Conservation (phyloP, 2,329 filamentous ascomycete genomes). For the Apiospora hydei region DNA sequence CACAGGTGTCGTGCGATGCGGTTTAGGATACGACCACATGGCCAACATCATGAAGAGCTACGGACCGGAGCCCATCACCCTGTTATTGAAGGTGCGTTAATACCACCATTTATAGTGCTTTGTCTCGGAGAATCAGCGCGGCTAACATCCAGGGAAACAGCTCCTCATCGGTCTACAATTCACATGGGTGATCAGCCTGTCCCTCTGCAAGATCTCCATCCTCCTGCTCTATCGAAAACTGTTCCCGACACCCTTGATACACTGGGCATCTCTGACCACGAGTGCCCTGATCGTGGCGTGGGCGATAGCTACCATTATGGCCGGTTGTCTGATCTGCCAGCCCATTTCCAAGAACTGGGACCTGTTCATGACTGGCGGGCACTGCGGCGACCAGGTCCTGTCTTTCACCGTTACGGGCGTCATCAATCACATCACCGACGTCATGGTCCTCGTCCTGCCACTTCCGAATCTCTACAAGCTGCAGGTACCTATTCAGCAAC, state of each 20-base stretch:
- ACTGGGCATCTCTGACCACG: neutral
- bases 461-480: constrained; percentile 21
- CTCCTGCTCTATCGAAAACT: constrained; percentile 22
- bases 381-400: constrained; percentile 23
- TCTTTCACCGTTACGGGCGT: constrained; percentile 14
- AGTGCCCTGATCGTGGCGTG: neutral
- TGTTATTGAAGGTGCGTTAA: neutral
- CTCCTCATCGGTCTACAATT: constrained; percentile 9
- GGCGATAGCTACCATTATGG: constrained; percentile 10
- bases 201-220: constrained; percentile 26
- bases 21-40: neutral
- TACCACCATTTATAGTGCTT: neutral
- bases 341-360: constrained; percentile 27
- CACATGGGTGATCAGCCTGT: constrained; percentile 25
- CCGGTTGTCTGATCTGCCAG: constrained; percentile 23
- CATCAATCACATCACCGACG: constrained; percentile 26
- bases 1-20: neutral
- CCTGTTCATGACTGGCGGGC: constrained; percentile 11
- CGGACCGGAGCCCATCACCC: neutral
- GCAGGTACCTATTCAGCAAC: constrained; percentile 10
- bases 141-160: neutral
- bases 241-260: constrained; percentile 14
- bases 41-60: neutral
- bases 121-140: neutral
- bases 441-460: constrained; percentile 22